Evolutionary conservation across 306 rosid genomes (phyloP).

Genomic region (Cucurbita ficifolia): DNA sequence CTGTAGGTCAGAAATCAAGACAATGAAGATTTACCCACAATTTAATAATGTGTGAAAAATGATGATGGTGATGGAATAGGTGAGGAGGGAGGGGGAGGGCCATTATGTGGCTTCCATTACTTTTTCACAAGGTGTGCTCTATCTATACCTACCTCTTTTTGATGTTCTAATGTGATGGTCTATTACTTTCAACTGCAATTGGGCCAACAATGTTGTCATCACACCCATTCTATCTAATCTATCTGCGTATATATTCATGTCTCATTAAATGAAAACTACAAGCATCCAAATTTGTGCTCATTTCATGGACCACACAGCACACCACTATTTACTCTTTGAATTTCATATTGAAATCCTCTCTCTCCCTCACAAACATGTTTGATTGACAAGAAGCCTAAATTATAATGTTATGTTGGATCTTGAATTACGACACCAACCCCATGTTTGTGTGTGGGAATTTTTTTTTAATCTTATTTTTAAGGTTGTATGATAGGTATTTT

Average conservation of each 20-base stretch:
- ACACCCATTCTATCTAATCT: slow-evolving; percentile 33
- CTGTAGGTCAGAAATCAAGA: slow-evolving; percentile 36
- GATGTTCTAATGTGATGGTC: slow-evolving; percentile 51
- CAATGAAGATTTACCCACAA: slow-evolving; percentile 18
- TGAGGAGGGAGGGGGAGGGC: slow-evolving; percentile 36
- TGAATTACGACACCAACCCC: not conserved
- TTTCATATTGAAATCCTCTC: not conserved
- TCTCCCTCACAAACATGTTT: not conserved
- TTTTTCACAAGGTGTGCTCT: slow-evolving; percentile 35
- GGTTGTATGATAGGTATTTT: not conserved
- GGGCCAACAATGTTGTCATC: slow-evolving; percentile 51
- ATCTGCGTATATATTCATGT: slow-evolving; percentile 20
- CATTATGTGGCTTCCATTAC: slow-evolving; percentile 26
- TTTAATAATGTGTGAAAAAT: slow-evolving; percentile 8
- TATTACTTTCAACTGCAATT: slow-evolving; percentile 59
- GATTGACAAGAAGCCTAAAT: slow-evolving; percentile 7
- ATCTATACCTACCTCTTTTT: slow-evolving; percentile 40
- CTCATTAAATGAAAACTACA: slow-evolving; percentile 30
- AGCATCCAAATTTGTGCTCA: slow-evolving; percentile 37
- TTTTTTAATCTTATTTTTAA: not conserved
- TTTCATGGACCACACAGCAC: slow-evolving; percentile 27
- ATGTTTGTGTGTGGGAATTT: not conserved
- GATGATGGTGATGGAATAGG: slow-evolving; percentile 35
- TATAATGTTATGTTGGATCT: slow-evolving; percentile 4
- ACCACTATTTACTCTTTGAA: slow-evolving; percentile 10